Base-by-base conservation (phyloP, 164 flowering plant species). In the Brasenia schreberi region DNA sequence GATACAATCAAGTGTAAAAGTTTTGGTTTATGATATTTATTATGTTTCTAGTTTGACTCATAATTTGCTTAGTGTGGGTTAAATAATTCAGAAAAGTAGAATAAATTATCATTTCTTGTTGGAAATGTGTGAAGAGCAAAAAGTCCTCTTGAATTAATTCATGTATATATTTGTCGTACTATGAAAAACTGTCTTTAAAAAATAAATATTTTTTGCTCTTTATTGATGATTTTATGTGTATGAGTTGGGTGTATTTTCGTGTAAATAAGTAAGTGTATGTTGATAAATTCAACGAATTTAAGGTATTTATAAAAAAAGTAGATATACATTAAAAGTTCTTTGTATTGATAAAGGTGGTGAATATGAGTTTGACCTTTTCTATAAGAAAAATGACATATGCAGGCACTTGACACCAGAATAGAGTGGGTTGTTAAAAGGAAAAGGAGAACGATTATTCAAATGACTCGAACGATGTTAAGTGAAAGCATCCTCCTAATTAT, bases 221-320 rank as follows among this genome's bases (percentile, higher is more conserved):
- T 43, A 69, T 19, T 27, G 72, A 65, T 73, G 68, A 73, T 62
- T 73, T 4, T 58, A 58, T 18, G 0, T 6, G 59, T 4, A 69
- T 68, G 64, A 73, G 44, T 43, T 73, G 63, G 63, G 66, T 68
- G 4, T 73, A 65, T 65, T 67, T 68, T n/a, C 6, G 68, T 9
- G 17, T 39, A 18, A 5, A 59, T 14, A 68, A 64, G 23, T 68
- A 67, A 11, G 59, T 68, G 53, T 42, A 12, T 45, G 6, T 60
- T 60, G 63, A n/a, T n/a, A 9, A 19, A 60, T 60, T 60, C 27
- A 60, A 60, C 1, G 63, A 60, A 61, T 73, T 23, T 66, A 65
- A 65, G 14, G 44, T 9, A 9, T 18, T 0, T 66, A 64, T 10
- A 44, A 72, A 27, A 27, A 68, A 16, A 63, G 63, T 43, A 2